A percentile compares a stretch with the other conserved stretches of the same genome.
phyloP scores from a whole-genome alignment of 352 stramenopile species.

The Thalassiosira mediterranea region DNA sequence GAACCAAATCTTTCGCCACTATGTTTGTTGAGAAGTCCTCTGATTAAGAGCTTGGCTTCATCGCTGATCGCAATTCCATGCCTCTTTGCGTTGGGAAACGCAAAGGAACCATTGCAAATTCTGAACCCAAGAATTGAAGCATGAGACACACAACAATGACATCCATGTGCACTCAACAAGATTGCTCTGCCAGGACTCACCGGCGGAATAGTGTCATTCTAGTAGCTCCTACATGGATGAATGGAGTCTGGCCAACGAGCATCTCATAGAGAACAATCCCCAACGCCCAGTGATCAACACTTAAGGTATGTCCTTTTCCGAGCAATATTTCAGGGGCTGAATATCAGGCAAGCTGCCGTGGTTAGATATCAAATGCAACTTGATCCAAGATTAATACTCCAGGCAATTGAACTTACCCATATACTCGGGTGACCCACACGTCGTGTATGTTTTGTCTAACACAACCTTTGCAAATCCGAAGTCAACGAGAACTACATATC shows the following conservation, averaged over 20 bases:
- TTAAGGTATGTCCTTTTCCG: conserved; percentile 88
- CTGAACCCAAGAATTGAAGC: too few species aligned
- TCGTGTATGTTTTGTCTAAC: conserved; percentile 87
- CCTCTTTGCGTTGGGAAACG: conserved; percentile 49
- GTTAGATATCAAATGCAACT: too few species aligned
- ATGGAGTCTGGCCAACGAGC: conserved; percentile 82
- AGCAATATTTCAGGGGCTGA: conserved; percentile 92
- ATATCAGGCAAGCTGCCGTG: too few species aligned
- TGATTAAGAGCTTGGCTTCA: conserved; percentile 40
- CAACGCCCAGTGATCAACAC: conserved; percentile 89
- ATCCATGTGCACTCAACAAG: too few species aligned
- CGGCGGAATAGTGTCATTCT: conserved; percentile 89
- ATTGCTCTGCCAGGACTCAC: too few species aligned
- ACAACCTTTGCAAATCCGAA: conserved; percentile 97
- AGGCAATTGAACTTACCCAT: conserved; percentile 30
- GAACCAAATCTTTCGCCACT: conserved; percentile 38
- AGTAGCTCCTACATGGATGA: conserved; percentile 89
- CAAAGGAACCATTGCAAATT: conserved; percentile 51
- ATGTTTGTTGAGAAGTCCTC: conserved; percentile 44
- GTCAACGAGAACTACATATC: conserved; percentile 96
- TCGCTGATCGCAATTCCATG: conserved; percentile 41
- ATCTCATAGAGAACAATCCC: conserved; percentile 87
- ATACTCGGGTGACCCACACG: conserved; percentile 89
- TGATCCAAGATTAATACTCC: too few species aligned
- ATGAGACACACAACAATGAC: too few species aligned